phyloP scores from a whole-genome alignment of 306 rosid species.

The Fragaria ananassa region DNA sequence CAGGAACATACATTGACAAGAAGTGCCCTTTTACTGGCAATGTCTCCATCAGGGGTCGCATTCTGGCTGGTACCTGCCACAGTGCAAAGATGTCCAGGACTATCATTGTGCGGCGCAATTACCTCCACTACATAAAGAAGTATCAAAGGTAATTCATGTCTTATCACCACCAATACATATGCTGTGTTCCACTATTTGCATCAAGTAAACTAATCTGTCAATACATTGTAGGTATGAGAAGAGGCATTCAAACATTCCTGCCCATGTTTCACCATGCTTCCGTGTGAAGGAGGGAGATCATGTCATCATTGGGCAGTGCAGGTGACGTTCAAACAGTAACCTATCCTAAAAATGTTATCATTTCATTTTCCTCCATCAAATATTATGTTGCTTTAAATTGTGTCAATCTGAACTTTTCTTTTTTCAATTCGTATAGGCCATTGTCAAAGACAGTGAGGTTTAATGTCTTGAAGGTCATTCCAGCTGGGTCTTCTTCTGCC shows the following conservation, averaged over 20 bases:
- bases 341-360: too few relatives aligned
- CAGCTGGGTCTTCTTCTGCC: slow-evolving; percentile 57
- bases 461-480: slow-evolving; percentile 60
- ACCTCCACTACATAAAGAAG: slow-evolving; percentile 61
- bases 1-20: slow-evolving; percentile 64
- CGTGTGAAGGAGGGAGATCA: slow-evolving; percentile 74
- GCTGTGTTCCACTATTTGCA: not conserved
- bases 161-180: not conserved
- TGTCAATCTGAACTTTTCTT: not conserved
- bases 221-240: slow-evolving; percentile 47
- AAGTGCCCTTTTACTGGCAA: slow-evolving; percentile 66
- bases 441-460: slow-evolving; percentile 67
- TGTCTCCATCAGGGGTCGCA: slow-evolving; percentile 65
- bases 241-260: slow-evolving; percentile 69
- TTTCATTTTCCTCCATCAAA: not conserved
- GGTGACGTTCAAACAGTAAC: slow-evolving; percentile 27
- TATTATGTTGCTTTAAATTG: not conserved
- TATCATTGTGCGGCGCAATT: slow-evolving; percentile 59
- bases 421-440: slow-evolving; percentile 36
- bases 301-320: slow-evolving; percentile 71
- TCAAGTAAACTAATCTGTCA: not conserved
- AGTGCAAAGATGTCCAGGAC: slow-evolving; percentile 76
- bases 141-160: slow-evolving; percentile 42
- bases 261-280: slow-evolving; percentile 65
- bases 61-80: slow-evolving; percentile 64